Base-by-base conservation (phyloP, 1,139 yeast species). In the Hemisphaericaspora xylanilytica region DNA sequence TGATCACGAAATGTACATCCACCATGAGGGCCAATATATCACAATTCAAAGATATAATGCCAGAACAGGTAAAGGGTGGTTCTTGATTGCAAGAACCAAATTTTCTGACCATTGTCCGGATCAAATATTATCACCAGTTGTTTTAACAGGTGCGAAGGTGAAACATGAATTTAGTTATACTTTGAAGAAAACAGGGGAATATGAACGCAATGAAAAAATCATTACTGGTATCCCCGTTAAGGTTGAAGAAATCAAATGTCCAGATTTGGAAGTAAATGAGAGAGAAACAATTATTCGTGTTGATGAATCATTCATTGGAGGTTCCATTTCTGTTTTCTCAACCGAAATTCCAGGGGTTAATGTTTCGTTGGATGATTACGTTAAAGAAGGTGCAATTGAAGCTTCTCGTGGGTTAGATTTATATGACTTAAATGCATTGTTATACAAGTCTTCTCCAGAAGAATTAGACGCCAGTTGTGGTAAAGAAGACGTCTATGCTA, bases 1-100 rank as follows among this genome's bases (percentile, higher is more conserved):
- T 45, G 89, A 86, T 48, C 88, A 85, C 49, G 97, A 92, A 62
- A 88, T 86, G 84, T 92, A 87, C 58, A 87, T 92, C 36, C 97
- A 92, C 55, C 96, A 87, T 55, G 96, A 88, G 48, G 96, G 86
- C 9, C 96, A 89, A 59, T 92, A 76, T 58, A 87, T 92, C 44
- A 90, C 97, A 1, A 82, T 90, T 40, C 97, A 90, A 60, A 72
- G 97, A 48, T 78, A 83, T 36, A 87, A 88, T 55, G 83, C 95
- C 0, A 74, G 80, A 47, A 81, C 89, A 7, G 97, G 97, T 2
- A 75, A 77, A 43, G 98, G 98, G 2, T 87, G 87, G 80, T 88
- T 86, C 51, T 70, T 92, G 52, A 76, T 92, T 56, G 95, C 97
- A 0, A 76, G 97, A 58, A 80, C 94, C 3, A 88, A 88, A 55